Percentiles rank a stretch among this genome's conserved stretches.
phyloP scores from a whole-genome alignment of 1,139 yeast genomes.

The Yarrowia galli region DNA sequence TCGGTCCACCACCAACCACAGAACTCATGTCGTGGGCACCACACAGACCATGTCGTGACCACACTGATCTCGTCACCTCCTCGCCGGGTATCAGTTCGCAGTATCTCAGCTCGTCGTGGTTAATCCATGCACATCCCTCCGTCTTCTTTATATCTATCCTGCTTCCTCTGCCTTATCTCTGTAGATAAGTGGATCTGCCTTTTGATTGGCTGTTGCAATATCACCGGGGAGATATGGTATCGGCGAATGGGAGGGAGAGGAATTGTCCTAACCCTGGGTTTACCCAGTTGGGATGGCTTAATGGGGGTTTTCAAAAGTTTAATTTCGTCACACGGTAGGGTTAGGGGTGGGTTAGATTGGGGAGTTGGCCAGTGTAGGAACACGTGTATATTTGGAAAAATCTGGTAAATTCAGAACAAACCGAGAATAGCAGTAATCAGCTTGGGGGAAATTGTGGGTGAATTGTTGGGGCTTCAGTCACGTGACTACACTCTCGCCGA shows the following conservation, averaged over 20 bases:
- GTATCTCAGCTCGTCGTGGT: constrained; percentile 5
- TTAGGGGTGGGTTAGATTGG: not conserved
- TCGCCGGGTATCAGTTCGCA: constrained; percentile 2
- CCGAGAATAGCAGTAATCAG: too few relatives aligned
- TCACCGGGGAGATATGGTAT: constrained; percentile 11
- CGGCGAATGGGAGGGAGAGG: constrained; percentile 4
- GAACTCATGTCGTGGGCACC: too few relatives aligned
- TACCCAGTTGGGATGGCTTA: constrained; percentile 2
- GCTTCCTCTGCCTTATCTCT: constrained; percentile 37
- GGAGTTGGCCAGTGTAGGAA: too few relatives aligned
- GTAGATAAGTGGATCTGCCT: constrained; percentile 24
- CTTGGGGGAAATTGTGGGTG: too few relatives aligned
- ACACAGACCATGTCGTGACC: too few relatives aligned
- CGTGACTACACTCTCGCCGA: too few relatives aligned
- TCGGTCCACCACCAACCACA: too few relatives aligned
- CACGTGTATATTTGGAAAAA: not conserved
- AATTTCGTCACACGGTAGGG: not conserved
- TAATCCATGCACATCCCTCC: constrained; percentile 25
- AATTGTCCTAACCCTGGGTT: not conserved
- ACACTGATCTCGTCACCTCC: not conserved
- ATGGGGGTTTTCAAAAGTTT: not conserved
- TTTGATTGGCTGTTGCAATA: constrained; percentile 7
- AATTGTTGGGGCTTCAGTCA: too few relatives aligned
- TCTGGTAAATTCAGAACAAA: too few relatives aligned
- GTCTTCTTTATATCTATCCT: constrained; percentile 36